These are phyloP conservation scores for Lathyrus aphaca DNA, from an alignment of 306 rosid genomes.

Conservation along the genomic window DNA sequence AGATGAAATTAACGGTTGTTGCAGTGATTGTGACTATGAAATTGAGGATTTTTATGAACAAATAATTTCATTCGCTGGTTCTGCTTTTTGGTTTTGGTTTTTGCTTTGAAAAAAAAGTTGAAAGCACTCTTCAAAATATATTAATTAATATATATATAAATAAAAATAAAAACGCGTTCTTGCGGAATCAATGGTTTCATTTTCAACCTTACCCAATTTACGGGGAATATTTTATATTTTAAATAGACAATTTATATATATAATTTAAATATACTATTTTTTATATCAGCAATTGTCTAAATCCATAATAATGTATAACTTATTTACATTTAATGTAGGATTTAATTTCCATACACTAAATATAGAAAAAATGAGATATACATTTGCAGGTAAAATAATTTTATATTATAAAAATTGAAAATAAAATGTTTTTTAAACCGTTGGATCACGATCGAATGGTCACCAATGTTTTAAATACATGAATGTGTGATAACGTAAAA, in stretches of 20 bases:
- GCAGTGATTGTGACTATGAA: slow-evolving; percentile 19
- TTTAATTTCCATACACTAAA: too few species aligned
- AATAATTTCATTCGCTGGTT: not conserved
- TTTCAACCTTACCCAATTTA: not conserved
- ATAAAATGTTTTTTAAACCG: too few species aligned
- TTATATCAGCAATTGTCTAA: not conserved
- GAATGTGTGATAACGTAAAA: too few species aligned
- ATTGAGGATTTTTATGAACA: not conserved
- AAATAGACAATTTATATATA: too few species aligned
- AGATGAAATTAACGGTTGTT: not conserved
- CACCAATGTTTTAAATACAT: too few species aligned
- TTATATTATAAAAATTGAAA: too few species aligned
- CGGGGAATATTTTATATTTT: not conserved
- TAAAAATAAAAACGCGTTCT: not conserved
- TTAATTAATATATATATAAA: not conserved
- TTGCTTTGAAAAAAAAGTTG: slow-evolving; percentile 29
- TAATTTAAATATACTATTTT: too few species aligned
- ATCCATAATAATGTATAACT: too few species aligned
- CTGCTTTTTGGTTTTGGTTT: slow-evolving; percentile 32
- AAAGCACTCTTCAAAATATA: slow-evolving; percentile 7
- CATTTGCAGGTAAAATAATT: too few species aligned
- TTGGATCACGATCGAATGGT: too few species aligned
- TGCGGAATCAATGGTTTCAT: not conserved
- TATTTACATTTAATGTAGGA: not conserved
- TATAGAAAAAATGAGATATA: too few species aligned